Evolutionary conservation across 495 filamentous ascomycete species (phyloP), one percentile per base, ranked within the genome.

Genomic region (Extremus antarcticus): DNA sequence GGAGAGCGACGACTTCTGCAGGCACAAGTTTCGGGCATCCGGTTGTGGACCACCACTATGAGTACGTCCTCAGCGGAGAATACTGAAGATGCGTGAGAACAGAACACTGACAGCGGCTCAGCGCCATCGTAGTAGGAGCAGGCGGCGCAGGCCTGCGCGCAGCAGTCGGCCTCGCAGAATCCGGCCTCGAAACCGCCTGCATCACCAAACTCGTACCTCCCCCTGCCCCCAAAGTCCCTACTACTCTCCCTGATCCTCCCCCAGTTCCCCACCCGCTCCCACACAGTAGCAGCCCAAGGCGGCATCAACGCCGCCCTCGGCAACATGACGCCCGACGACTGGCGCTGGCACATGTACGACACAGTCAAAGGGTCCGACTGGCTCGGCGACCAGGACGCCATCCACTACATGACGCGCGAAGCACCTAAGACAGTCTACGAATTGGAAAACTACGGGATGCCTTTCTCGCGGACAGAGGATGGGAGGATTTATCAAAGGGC

Each of bases 331-430:
- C 72, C 81, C 68, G 91, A 97, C 70, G 91, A 97, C 76, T 97
- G 91, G 91, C 84, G 91, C 72, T 96, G 91, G 91, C 91, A 97
- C 76, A 96, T 96, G 91, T 97, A 96, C 77, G 91, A 97, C 73
- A 97, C 91, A 46, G 91, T 97, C 58, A 97, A 97, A 77, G 91
- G 91, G 64, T 94, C 87, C 52, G 91, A 97, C 78, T 97, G 91
- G 91, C 80, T 97, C 29, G 91, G 91, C 69, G 91, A 97, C 74
- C 91, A 97, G 75, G 91, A 97, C 73, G 91, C 91, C 49, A 97
- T 97, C 67, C 91, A 97, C 73, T 97, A 97, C 75, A 97, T 97
- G 91, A 95, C 91, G 58, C 80, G 90, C 58, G 92, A 96, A 72
- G 91, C 91, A 20, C 90, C 91, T 22, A 81, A 83, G 50, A 88